A percentile compares a stretch with the other conserved stretches of the same genome.
These are phyloP conservation scores for Avicennia marina DNA, from an alignment of 257 asterid genomes.

Conservation along the genomic window DNA sequence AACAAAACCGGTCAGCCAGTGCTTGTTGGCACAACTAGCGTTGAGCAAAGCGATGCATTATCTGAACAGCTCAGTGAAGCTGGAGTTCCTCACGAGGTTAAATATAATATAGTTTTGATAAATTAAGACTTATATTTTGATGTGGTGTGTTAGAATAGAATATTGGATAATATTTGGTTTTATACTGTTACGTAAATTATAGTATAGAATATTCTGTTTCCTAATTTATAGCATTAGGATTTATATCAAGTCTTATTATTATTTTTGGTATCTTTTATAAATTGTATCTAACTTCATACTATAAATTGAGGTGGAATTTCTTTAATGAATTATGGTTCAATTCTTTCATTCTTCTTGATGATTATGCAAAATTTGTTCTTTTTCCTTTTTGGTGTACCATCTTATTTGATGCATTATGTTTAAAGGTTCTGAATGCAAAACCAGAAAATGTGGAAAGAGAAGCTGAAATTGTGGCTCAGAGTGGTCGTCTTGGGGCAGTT, in stretches of 20 bases:
- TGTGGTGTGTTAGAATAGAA: too few species aligned
- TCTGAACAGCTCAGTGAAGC: constrained; percentile 84
- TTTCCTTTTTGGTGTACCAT: not conserved
- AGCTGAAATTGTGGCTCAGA: constrained; percentile 99
- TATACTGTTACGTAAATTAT: too few species aligned
- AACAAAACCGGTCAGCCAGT: constrained; percentile 95
- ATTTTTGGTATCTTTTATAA: too few species aligned
- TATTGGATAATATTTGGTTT: too few species aligned
- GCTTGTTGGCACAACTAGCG: constrained; percentile 98
- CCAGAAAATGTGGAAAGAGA: constrained; percentile 99
- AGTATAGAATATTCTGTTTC: too few species aligned
- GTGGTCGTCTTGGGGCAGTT: constrained; percentile 98
- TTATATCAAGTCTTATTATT: too few species aligned
- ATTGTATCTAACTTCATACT: too few species aligned
- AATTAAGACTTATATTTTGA: too few species aligned
- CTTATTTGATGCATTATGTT: constrained; percentile 16
- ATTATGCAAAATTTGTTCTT: constrained; percentile 1
- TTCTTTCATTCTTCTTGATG: too few species aligned
- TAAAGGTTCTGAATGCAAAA: constrained; percentile 95
- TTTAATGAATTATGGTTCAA: too few species aligned
- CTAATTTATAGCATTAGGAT: too few species aligned
- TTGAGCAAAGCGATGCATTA: constrained; percentile 95
- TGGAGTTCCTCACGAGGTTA: constrained; percentile 90
- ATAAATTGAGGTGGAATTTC: too few species aligned
- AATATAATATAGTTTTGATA: not conserved